Conservation (phyloP, 768 basidiomycete species). For the Tricholoma sp. region DNA sequence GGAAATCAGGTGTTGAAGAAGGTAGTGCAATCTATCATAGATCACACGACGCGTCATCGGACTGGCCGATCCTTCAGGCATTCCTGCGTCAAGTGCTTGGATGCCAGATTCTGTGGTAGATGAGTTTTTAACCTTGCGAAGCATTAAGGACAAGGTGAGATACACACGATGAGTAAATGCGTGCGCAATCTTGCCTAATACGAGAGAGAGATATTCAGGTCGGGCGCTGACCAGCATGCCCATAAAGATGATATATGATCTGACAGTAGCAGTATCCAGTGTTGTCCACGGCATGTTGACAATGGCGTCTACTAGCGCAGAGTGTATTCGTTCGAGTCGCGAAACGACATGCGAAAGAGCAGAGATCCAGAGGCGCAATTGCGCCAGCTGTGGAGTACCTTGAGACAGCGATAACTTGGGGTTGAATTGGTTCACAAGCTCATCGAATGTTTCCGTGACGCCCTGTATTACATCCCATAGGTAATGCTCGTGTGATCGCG, state of each 20-base stretch:
- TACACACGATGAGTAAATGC: slow-evolving; percentile 87
- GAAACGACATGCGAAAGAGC: slow-evolving; percentile 92
- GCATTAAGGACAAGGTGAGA: not conserved
- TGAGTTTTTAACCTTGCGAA: slow-evolving; percentile 3
- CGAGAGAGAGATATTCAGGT: slow-evolving; percentile 85
- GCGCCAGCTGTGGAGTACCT: slow-evolving; percentile 37
- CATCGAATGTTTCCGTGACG: slow-evolving; percentile 71
- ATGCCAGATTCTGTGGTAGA: slow-evolving; percentile 59
- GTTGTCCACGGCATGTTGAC: slow-evolving; percentile 88
- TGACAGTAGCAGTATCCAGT: slow-evolving; percentile 81
- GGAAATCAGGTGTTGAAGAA: slow-evolving; percentile 81
- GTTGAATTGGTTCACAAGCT: slow-evolving; percentile 85
- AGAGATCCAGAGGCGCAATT: slow-evolving; percentile 76
- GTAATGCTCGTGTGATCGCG: slow-evolving; percentile 5
- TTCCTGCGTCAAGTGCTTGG: slow-evolving; percentile 50
- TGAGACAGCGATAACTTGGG: slow-evolving; percentile 32
- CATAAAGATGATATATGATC: slow-evolving; percentile 83
- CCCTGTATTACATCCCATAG: slow-evolving; percentile 48
- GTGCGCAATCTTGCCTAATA: slow-evolving; percentile 75
- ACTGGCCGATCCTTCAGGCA: slow-evolving; percentile 57
- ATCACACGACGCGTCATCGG: slow-evolving; percentile 79
- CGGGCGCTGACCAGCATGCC: slow-evolving; percentile 88
- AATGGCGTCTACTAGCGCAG: slow-evolving; percentile 79
- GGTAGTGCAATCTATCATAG: slow-evolving; percentile 81
- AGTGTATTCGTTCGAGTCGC: slow-evolving; percentile 76